Conservation (phyloP, 805 yeast genomes). For the Kuraishia ogatae region DNA sequence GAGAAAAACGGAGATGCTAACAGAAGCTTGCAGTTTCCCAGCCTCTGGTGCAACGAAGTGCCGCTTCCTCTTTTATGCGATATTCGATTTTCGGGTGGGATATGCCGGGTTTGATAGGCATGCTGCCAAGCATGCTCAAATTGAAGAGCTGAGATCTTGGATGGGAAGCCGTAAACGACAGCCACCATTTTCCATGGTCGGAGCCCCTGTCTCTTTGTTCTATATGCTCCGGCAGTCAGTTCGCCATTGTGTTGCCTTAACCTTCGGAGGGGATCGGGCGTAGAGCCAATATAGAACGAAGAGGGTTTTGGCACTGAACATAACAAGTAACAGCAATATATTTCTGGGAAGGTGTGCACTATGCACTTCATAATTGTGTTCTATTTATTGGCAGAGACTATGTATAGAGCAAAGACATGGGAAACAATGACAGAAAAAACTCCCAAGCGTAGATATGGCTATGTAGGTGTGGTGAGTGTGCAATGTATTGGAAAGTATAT, state of each 20-base stretch:
- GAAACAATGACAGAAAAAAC: no score
- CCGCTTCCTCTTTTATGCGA: slow-evolving; percentile 27
- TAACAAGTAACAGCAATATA: slow-evolving; percentile 68
- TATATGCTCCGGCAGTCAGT: slow-evolving; percentile 59
- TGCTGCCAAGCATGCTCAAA: slow-evolving; percentile 88
- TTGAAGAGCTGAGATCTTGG: slow-evolving; percentile 59
- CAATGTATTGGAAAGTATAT: no score
- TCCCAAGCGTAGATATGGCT: no score
- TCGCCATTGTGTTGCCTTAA: slow-evolving; percentile 77
- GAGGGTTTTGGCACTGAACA: slow-evolving; percentile 48
- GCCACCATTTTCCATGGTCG: slow-evolving; percentile 71
- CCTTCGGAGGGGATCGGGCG: slow-evolving; percentile 63
- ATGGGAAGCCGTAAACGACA: slow-evolving; percentile 65
- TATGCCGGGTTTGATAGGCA: slow-evolving; percentile 54
- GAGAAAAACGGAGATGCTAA: slow-evolving; percentile 33
- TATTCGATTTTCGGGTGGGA: slow-evolving; percentile 29
- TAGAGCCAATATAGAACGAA: slow-evolving; percentile 72
- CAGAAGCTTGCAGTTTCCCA: slow-evolving; percentile 40
- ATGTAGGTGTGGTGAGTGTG: no score
- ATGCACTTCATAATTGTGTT: neutral
- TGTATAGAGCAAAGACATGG: no score
- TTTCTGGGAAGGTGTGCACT: slow-evolving; percentile 19
- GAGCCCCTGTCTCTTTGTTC: slow-evolving; percentile 46
- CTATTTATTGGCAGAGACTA: no score
- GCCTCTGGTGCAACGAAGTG: slow-evolving; percentile 31